Percentiles rank a stretch among this genome's conserved stretches.
Conservation (phyloP, 257 asterid genomes). For the Solanum arcanum region DNA sequence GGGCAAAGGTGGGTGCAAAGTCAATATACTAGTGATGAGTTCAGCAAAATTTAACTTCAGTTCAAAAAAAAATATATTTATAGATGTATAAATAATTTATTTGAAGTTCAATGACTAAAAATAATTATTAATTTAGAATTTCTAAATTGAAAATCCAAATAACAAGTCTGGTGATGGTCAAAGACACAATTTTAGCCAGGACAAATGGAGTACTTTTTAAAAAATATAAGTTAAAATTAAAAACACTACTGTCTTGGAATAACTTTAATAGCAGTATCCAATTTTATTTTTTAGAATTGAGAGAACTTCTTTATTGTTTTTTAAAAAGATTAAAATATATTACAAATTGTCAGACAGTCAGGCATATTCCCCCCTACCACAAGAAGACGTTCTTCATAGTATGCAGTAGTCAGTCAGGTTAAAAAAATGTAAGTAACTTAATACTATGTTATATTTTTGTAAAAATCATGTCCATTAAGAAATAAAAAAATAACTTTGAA, state of each 20-base stretch:
- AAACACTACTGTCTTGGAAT: not conserved
- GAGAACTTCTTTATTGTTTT: not conserved
- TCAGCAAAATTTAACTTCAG: not conserved
- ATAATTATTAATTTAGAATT: not conserved
- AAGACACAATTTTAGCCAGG: not conserved
- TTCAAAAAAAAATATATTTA: not conserved
- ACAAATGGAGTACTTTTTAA: not conserved
- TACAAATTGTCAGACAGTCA: conserved; percentile 1
- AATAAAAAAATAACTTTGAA: not conserved
- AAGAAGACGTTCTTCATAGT: not conserved
- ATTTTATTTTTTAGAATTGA: not conserved
- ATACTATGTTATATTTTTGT: not conserved
- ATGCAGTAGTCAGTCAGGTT: not conserved
- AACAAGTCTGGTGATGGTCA: too few relatives aligned
- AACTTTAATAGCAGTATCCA: not conserved
- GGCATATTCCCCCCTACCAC: conserved; percentile 1
- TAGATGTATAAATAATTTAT: not conserved
- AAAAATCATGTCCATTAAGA: not conserved
- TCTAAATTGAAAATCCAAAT: not conserved
- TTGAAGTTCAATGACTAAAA: not conserved
- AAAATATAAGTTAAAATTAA: not conserved
- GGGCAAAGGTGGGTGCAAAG: not conserved
- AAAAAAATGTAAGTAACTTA: not conserved
- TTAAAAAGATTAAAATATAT: not conserved
- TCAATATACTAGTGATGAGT: not conserved